phyloP scores from a whole-genome alignment of 2,329 filamentous ascomycete species.

The Pestalotiopsis sp. region DNA sequence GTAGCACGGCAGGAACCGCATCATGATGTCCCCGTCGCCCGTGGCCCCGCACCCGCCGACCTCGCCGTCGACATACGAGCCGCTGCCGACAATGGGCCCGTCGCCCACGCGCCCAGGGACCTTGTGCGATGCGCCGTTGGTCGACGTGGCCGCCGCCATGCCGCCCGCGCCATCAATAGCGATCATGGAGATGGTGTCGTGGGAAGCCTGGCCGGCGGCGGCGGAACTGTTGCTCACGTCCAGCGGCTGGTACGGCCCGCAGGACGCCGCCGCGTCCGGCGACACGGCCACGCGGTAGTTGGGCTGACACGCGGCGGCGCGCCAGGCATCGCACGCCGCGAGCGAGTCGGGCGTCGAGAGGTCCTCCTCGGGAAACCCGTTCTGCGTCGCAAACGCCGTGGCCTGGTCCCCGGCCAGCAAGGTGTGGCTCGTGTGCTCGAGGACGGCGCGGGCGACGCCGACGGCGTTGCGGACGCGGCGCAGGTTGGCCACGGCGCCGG shows the following conservation, averaged over 20 bases:
- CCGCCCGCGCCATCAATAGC: constrained; percentile 43
- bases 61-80: constrained; percentile 57
- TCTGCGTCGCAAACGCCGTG: constrained; percentile 54
- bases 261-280: constrained; percentile 44
- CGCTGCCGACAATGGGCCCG: constrained; percentile 56
- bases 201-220: constrained; percentile 27
- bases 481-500: constrained; percentile 55
- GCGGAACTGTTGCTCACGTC: constrained; percentile 20
- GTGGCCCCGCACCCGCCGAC: constrained; percentile 60
- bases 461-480: constrained; percentile 52
- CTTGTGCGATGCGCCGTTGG: constrained; percentile 58
- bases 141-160: constrained; percentile 59
- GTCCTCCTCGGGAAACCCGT: constrained; percentile 50
- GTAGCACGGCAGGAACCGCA: constrained; percentile 60
- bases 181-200: constrained; percentile 60
- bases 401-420: constrained; percentile 56
- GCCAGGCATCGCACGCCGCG: constrained; percentile 47
- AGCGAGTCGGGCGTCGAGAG: constrained; percentile 45
- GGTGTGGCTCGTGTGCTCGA: constrained; percentile 54
- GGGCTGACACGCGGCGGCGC: constrained; percentile 44
- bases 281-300: constrained; percentile 52
- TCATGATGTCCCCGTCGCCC: constrained; percentile 61
- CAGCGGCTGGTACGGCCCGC: constrained; percentile 50
- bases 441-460: constrained; percentile 51
- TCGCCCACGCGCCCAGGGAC: constrained; percentile 59